Evolutionary conservation across 1,139 yeast genomes (phyloP), one percentile per base, ranked within the genome.

Genomic region (Candida freyschussii): DNA sequence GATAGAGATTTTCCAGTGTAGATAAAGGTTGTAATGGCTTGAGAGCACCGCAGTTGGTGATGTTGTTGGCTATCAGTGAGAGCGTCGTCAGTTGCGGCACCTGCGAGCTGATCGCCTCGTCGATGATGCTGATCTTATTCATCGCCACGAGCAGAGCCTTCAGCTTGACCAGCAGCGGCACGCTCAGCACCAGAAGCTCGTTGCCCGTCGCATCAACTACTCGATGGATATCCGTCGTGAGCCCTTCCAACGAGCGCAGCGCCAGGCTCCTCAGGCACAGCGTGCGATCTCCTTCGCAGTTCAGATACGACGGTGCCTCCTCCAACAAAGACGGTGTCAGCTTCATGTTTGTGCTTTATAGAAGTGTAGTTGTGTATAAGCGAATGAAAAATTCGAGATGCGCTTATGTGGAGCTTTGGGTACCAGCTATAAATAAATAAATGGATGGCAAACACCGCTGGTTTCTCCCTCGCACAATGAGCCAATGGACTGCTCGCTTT

Each of bases 181-280:
- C 57, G 34, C 68, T 67, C 12, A 85, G 51, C 12, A 66, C 68
- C 3, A 70, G 58, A 13, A 84, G 57, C 23, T 72, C 78, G 55
- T 85, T 85, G 52, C 78, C 75, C 5, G 85, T 69, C 25, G 84
- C 56, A 54, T 85, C 95, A 7, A 84, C 60, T 14, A 74, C 72
- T 35, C 72, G 75, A 21, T 40, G 33, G 44, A 65, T 60, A 43
- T 73, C 77, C 5, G 57, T 60, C 1, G 65, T 67, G 4, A 72
- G 47, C 35, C 66, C 65, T 41, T 68, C 76, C 13, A 70, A 54
- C 13, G 56, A 44, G 1, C 69, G 63, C 8, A 66, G 53, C 27
- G 59, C 55, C 26, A 50, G 45, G 23, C 62, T 60, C 30, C 79
- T 56, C 14, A 75, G 54, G 2, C 56, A 47, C 7, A 75, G 50